A percentile compares a stretch with the other conserved stretches of the same genome.
Evolutionary conservation across 306 rosid genomes (phyloP).

Genomic region (Cucurbita moschata): DNA sequence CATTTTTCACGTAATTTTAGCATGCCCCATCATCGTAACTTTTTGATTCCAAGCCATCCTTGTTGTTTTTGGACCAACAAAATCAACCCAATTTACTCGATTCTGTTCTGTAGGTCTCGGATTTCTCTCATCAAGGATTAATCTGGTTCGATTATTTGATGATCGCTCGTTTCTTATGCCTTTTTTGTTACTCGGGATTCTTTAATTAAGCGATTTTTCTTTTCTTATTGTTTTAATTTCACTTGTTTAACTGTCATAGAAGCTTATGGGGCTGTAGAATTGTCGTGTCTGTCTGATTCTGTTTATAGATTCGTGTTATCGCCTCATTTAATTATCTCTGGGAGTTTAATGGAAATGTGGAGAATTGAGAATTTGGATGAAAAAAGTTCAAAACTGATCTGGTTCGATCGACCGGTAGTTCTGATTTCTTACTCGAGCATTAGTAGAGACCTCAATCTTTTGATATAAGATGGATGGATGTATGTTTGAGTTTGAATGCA

Average conservation of each 20-base stretch:
- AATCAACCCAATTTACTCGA: conserved; percentile 3
- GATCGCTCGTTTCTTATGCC: not conserved
- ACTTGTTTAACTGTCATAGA: not conserved
- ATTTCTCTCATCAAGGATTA: not conserved
- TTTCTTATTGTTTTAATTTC: not conserved
- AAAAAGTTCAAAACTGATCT: not conserved
- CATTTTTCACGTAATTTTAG: not conserved
- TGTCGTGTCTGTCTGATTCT: not conserved
- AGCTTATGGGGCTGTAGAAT: not conserved
- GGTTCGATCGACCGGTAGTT: not conserved
- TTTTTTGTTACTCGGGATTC: not conserved
- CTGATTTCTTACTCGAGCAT: not conserved
- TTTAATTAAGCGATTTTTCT: not conserved
- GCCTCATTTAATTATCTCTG: not conserved
- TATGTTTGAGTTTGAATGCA: not conserved
- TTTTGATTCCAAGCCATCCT: not conserved
- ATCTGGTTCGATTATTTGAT: not conserved
- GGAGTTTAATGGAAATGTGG: not conserved
- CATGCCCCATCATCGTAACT: not conserved
- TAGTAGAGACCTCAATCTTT: not conserved
- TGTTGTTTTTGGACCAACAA: not conserved
- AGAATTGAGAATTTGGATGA: not conserved
- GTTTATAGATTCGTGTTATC: not conserved
- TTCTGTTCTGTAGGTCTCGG: not conserved
- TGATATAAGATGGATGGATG: not conserved